phyloP scores from a whole-genome alignment of 2,329 filamentous ascomycete species.

The Cladosporium halotolerans region DNA sequence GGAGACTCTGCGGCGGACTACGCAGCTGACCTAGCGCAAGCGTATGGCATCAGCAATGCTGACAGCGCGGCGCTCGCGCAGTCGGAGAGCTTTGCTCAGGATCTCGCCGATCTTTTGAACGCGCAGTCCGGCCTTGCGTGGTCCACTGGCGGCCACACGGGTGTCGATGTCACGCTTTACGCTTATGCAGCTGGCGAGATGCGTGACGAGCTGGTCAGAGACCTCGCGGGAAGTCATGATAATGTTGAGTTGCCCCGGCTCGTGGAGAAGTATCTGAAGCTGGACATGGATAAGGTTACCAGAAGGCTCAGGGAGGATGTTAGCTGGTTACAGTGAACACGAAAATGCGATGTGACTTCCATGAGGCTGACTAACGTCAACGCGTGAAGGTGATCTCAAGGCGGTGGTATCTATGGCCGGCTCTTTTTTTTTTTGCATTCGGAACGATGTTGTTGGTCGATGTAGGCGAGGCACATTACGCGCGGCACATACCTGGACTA shows the following conservation, averaged over 20 bases:
- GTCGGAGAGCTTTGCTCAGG: constrained; percentile 22
- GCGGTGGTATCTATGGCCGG: too few species aligned
- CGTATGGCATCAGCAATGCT: constrained; percentile 26
- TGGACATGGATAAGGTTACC: constrained; percentile 25
- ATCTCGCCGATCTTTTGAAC: constrained; percentile 28
- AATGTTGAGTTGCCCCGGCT: constrained; percentile 29
- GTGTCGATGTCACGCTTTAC: constrained; percentile 33
- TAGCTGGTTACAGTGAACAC: constrained; percentile 1
- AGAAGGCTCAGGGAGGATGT: constrained; percentile 16
- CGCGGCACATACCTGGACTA: too few species aligned
- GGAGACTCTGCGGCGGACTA: constrained; percentile 25
- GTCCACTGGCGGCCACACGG: constrained; percentile 34
- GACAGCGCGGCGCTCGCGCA: constrained; percentile 23
- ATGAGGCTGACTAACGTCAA: too few species aligned
- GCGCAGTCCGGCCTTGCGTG: constrained; percentile 31
- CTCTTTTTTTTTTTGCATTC: too few species aligned
- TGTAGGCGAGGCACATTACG: too few species aligned
- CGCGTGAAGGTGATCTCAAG: too few species aligned
- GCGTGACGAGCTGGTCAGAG: constrained; percentile 19
- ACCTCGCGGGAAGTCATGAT: constrained; percentile 26
- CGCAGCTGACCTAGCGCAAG: constrained; percentile 22
- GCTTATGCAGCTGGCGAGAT: constrained; percentile 28
- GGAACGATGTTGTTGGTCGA: too few species aligned
- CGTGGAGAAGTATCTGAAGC: constrained; percentile 23
- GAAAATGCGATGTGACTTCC: too few species aligned